Conservation (phyloP, 345 rosid species). For the Ceriops tagal region DNA sequence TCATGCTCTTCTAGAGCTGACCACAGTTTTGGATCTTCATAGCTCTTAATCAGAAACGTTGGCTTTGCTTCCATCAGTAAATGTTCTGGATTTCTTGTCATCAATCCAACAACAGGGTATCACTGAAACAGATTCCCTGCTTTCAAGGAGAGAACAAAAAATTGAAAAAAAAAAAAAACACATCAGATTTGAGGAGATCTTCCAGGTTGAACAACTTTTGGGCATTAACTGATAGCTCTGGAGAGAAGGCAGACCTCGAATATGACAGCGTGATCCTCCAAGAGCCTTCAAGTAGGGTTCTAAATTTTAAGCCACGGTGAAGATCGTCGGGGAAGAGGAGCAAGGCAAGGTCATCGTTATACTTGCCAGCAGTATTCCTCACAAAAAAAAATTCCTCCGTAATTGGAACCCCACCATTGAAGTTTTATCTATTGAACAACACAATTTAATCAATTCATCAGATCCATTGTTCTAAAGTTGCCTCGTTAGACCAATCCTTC, state of each 20-base stretch:
- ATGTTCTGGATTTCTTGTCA: constrained; percentile 71
- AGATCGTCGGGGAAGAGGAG: constrained; percentile 64
- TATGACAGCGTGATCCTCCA: no score
- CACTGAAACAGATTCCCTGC: constrained; percentile 38
- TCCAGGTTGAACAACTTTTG: constrained; percentile 1
- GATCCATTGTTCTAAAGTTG: neutral
- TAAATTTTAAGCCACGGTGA: constrained; percentile 52
- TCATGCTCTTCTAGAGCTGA: constrained; percentile 76
- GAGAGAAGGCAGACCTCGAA: neutral
- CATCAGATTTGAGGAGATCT: neutral
- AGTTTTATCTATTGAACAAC: constrained; percentile 62
- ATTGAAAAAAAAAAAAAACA: neutral
- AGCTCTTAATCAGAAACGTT: constrained; percentile 40
- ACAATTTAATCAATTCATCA: neutral
- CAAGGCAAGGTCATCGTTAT: constrained; percentile 65
- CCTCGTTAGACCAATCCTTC: neutral
- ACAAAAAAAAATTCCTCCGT: constrained; percentile 31
- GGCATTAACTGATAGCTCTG: neutral
- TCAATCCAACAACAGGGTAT: constrained; percentile 77
- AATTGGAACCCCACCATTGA: constrained; percentile 77
- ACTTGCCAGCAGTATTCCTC: constrained; percentile 73
- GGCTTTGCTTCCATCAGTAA: constrained; percentile 16
- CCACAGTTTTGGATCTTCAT: constrained; percentile 57
- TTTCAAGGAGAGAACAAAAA: no score
- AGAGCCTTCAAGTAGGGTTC: no score